Evolutionary conservation across 768 basidiomycete genomes (phyloP).

Genomic region (Fistulinella prunicolor): DNA sequence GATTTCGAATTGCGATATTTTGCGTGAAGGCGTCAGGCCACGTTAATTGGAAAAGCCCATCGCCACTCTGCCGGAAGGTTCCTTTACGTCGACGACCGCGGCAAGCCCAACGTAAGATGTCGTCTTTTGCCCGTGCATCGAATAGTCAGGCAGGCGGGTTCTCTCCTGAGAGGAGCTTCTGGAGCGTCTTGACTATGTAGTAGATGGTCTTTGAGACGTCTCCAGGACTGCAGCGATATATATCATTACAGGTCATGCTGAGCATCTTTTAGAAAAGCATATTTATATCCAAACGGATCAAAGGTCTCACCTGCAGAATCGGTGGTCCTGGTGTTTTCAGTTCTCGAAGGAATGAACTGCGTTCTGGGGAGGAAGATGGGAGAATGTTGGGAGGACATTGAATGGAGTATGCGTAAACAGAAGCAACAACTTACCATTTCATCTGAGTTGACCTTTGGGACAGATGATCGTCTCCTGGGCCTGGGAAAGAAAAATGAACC

Average conservation of each 20-base stretch:
- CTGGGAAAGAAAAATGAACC: conserved; percentile 25
- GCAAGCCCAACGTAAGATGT: neutral
- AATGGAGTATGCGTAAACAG: conserved; percentile 38
- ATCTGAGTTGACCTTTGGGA: conserved; percentile 70
- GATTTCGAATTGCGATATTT: too few species aligned
- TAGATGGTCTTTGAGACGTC: neutral
- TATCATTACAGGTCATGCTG: neutral
- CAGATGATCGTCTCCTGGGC: conserved; percentile 62
- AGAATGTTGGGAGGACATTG: neutral
- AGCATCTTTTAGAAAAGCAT: neutral
- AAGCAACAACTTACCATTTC: conserved; percentile 84
- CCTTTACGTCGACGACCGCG: neutral
- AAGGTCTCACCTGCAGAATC: conserved; percentile 51
- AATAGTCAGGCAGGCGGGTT: neutral
- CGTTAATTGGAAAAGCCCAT: neutral
- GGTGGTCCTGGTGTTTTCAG: conserved; percentile 50
- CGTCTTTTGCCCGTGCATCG: neutral
- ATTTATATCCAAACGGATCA: neutral
- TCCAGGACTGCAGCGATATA: neutral
- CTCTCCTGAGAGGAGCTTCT: neutral
- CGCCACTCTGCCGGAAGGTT: neutral
- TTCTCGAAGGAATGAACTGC: conserved; percentile 47
- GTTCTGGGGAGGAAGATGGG: conserved; percentile 33
- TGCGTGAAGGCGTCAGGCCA: too few species aligned
- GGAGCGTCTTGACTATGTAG: neutral